Percentiles rank a stretch among this genome's conserved stretches.
Evolutionary conservation across 2,329 filamentous ascomycete species (phyloP).

Genomic region (Aspergillus alliaceus): DNA sequence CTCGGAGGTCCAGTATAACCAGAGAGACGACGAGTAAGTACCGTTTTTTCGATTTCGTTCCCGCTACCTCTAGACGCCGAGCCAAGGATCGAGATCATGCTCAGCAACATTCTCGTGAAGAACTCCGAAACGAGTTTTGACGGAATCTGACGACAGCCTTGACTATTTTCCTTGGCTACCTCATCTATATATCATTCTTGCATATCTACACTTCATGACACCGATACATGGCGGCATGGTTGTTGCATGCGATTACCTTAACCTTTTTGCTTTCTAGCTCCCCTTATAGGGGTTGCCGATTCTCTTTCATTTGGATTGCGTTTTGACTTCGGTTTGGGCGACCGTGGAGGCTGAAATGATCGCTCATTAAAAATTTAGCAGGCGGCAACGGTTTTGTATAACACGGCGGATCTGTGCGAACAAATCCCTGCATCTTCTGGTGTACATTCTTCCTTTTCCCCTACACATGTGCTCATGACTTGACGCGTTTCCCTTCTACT

Average conservation of each 20-base stretch:
- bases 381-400: constrained; percentile 19
- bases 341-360: neutral
- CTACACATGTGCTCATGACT: constrained; percentile 35
- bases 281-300: neutral
- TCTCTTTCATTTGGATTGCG: neutral
- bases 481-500: constrained; percentile 26
- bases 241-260: constrained; percentile 29
- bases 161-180: neutral
- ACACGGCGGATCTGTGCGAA: constrained; percentile 12
- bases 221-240: neutral
- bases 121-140: constrained; percentile 33
- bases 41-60: constrained; percentile 46
- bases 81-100: constrained; percentile 40
- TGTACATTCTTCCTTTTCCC: constrained; percentile 23
- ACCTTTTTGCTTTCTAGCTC: neutral
- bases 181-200: neutral
- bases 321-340: neutral
- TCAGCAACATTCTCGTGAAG: constrained; percentile 34
- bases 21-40: constrained; percentile 43
- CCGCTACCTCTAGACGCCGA: constrained; percentile 42
- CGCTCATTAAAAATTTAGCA: neutral
- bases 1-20: constrained; percentile 38
- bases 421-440: constrained; percentile 19
- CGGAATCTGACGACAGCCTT: neutral
- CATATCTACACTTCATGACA: neutral